These are phyloP conservation scores for Scedosporium aurantiacum DNA, from an alignment of 2,329 filamentous ascomycete species.

Conservation along the genomic window DNA sequence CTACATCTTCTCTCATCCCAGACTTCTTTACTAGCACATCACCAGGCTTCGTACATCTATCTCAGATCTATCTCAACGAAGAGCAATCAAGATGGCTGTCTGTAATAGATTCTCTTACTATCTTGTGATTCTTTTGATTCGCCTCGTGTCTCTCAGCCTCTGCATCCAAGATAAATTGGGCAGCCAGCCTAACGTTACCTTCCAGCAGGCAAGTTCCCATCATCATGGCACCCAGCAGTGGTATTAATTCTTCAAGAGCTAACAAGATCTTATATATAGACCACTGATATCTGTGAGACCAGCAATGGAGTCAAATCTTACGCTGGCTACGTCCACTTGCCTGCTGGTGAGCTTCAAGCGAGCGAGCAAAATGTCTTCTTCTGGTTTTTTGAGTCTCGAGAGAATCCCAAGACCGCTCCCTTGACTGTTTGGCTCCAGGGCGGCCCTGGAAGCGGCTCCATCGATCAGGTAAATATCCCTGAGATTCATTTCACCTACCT, in stretches of 20 bases:
- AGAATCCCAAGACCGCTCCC: slow-evolving; percentile 10
- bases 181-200: too few relatives aligned
- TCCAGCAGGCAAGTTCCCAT: not conserved
- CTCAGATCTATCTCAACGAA: too few relatives aligned
- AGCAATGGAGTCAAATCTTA: slow-evolving; percentile 18
- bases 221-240: not conserved
- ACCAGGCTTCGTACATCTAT: too few relatives aligned
- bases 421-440: slow-evolving; percentile 52
- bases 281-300: slow-evolving; percentile 37
- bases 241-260: too few relatives aligned
- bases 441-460: slow-evolving; percentile 53
- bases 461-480: slow-evolving; percentile 38
- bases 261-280: not conserved
- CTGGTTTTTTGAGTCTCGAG: slow-evolving; percentile 36
- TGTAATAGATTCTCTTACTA: too few relatives aligned
- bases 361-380: slow-evolving; percentile 32
- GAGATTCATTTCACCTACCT: slow-evolving; percentile 14
- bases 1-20: too few relatives aligned
- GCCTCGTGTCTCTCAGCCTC: too few relatives aligned
- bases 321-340: slow-evolving; percentile 43
- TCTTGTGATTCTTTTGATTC: too few relatives aligned
- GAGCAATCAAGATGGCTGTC: too few relatives aligned
- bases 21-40: too few relatives aligned
- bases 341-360: slow-evolving; percentile 3
- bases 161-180: too few relatives aligned